Base-by-base conservation (phyloP, 2,329 filamentous ascomycete species). In the Cephalotrichum gorgonifer region DNA sequence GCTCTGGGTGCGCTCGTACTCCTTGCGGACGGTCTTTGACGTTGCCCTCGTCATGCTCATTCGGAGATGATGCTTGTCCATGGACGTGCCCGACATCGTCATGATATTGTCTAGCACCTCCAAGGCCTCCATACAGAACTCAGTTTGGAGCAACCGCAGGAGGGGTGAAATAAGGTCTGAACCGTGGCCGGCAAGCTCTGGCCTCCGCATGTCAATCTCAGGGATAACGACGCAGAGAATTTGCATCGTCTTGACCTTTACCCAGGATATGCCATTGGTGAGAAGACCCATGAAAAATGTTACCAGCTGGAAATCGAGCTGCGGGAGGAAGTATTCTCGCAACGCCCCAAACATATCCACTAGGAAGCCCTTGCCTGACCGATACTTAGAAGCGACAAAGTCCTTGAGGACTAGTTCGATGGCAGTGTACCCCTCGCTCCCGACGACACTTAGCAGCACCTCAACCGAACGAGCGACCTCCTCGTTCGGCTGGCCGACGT, bases 41-140 rank as follows among this genome's bases (percentile, higher is more conserved):
- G 89, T 88, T 1, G 86, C 83, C 12, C 87, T 85, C 5, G 89
- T 90, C 88, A 98, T 96, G 65, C 91, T 97, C 94, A 98, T 98
- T 35, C 93, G 82, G 51, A 98, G 71, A 60, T 97, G 89, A 57
- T 96, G 88, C 57, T 87, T 88, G 64, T 97, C 93, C 76, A 95
- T 88, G 1, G 91, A 86, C 28, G 86, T 89, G 4, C 88, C 86
- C 1, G 89, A 89, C 72, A 97, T 91, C 26, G 86, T 88, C 78
- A 96, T 95, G 57, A 97, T 93, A 54, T 91, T 87, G 64, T 98
- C 93, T 51, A 98, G 72, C 1, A 98, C 91, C 55, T 88, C 82
- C 9, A 98, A 71, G 11, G 93, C 93, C 60, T 95, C 86, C 64
- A 93, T 88, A 63, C 90, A 97, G 58, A 90, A 90, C 52, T 95